These are phyloP conservation scores for Adansonia gregorii DNA, from an alignment of 441 rosid genomes.

Conservation along the genomic window DNA sequence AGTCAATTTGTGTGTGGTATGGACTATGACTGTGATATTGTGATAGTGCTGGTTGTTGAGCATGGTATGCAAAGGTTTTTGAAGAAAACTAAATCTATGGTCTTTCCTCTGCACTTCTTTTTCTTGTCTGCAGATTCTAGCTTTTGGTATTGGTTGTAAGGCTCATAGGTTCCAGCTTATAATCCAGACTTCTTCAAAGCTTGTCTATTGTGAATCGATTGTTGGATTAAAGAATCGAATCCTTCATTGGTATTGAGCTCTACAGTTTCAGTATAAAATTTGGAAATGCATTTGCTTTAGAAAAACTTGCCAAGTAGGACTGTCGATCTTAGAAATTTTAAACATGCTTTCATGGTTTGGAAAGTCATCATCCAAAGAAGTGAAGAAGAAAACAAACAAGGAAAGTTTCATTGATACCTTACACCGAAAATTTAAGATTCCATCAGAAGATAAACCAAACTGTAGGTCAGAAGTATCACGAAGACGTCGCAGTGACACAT, in stretches of 20 bases:
- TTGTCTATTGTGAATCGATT: conserved; percentile 13
- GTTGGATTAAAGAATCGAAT: conserved; percentile 17
- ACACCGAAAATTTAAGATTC: conserved; percentile 54
- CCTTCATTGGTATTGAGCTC: conserved; percentile 13
- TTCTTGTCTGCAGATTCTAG: conserved; percentile 26
- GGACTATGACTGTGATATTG: background rate
- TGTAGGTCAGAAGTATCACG: conserved; percentile 49
- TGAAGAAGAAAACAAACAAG: conserved; percentile 62
- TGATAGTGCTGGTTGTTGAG: conserved; percentile 16
- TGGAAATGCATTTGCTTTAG: conserved; percentile 29
- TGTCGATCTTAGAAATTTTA: conserved; percentile 21
- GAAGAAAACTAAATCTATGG: background rate
- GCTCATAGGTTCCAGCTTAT: conserved; percentile 20
- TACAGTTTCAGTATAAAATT: conserved; percentile 8
- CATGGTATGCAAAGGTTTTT: background rate
- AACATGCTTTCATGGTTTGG: conserved; percentile 76
- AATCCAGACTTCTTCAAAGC: conserved; percentile 21
- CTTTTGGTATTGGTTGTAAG: conserved; percentile 23
- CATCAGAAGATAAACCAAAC: conserved; percentile 49
- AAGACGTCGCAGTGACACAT: conserved; percentile 50
- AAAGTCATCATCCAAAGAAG: conserved; percentile 61
- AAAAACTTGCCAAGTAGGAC: conserved; percentile 23
- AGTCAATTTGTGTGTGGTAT: background rate
- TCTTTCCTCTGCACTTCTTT: background rate
- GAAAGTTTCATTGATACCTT: conserved; percentile 57